phyloP scores from a whole-genome alignment of 306 rosid species.

The Vigna nakashimae region DNA sequence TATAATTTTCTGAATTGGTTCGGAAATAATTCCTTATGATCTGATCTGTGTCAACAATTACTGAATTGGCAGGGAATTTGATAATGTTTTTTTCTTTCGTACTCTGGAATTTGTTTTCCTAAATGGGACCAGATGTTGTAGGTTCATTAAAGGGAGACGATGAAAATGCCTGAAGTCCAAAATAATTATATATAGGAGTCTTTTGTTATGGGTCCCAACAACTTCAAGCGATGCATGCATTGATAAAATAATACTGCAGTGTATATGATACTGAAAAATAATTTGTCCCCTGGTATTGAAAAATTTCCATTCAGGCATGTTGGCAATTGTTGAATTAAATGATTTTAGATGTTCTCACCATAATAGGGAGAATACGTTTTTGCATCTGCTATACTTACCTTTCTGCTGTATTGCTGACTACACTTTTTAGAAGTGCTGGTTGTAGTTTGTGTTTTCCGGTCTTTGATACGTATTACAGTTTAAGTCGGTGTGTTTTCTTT shows the following conservation, averaged over 20 bases:
- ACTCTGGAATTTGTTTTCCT: background rate
- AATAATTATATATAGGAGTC: background rate
- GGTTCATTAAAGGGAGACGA: too few species aligned
- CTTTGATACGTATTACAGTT: conserved; percentile 10
- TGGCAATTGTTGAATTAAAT: background rate
- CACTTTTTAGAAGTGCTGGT: conserved; percentile 21
- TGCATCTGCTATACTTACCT: conserved; percentile 7
- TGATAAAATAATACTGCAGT: background rate
- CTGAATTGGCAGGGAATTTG: background rate
- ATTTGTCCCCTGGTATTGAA: background rate
- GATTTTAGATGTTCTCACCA: conserved; percentile 7
- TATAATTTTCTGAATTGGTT: background rate
- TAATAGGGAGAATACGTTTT: conserved; percentile 14
- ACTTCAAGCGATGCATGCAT: background rate
- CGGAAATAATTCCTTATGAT: too few species aligned
- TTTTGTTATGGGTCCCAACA: background rate
- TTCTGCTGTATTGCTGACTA: background rate
- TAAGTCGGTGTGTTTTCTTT: background rate
- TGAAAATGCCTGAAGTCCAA: too few species aligned
- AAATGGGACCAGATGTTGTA: background rate
- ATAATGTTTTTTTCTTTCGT: too few species aligned
- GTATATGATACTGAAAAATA: background rate
- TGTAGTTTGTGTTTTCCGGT: background rate
- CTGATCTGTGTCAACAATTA: too few species aligned
- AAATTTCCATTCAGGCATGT: conserved; percentile 9